These are phyloP conservation scores for Biscutella auriculata DNA, from an alignment of 441 rosid genomes.

Conservation along the genomic window DNA sequence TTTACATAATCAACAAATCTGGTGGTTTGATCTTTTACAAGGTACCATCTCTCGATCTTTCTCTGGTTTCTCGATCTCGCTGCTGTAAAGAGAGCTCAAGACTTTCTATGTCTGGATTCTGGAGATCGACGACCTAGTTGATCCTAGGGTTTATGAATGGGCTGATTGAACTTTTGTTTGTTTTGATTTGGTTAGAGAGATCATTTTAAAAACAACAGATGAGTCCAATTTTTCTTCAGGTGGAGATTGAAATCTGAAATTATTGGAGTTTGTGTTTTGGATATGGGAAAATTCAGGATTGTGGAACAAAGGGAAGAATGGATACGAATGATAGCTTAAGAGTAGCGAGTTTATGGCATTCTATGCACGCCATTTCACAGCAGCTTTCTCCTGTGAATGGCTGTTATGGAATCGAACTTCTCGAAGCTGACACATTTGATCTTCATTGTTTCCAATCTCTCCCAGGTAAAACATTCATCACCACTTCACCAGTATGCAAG, in stretches of 20 bases:
- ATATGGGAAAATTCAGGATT: slow-evolving; percentile 37
- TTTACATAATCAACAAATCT: slow-evolving; percentile 81
- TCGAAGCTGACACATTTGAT: slow-evolving; percentile 81
- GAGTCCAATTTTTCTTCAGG: neutral
- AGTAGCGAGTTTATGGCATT: slow-evolving; percentile 94
- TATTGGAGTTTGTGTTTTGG: too few species aligned
- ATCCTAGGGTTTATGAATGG: neutral
- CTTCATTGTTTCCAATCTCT: slow-evolving; percentile 85
- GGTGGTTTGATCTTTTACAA: slow-evolving; percentile 82
- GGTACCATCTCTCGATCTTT: slow-evolving; percentile 27
- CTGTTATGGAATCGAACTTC: slow-evolving; percentile 77
- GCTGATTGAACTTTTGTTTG: neutral
- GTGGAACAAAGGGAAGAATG: slow-evolving; percentile 83
- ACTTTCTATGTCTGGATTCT: neutral
- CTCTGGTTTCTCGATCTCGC: neutral
- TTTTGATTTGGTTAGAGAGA: neutral
- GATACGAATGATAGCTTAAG: slow-evolving; percentile 89
- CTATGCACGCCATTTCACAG: slow-evolving; percentile 95
- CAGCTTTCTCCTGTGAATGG: slow-evolving; percentile 74
- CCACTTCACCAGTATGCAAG: neutral
- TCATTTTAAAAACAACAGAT: neutral
- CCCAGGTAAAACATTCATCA: slow-evolving; percentile 37
- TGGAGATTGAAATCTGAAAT: neutral
- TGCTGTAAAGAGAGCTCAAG: neutral
- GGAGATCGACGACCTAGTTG: neutral